Evolutionary conservation across 495 filamentous ascomycete species (phyloP), one percentile per base, ranked within the genome.

Genomic region (Aspergillus sparsus): DNA sequence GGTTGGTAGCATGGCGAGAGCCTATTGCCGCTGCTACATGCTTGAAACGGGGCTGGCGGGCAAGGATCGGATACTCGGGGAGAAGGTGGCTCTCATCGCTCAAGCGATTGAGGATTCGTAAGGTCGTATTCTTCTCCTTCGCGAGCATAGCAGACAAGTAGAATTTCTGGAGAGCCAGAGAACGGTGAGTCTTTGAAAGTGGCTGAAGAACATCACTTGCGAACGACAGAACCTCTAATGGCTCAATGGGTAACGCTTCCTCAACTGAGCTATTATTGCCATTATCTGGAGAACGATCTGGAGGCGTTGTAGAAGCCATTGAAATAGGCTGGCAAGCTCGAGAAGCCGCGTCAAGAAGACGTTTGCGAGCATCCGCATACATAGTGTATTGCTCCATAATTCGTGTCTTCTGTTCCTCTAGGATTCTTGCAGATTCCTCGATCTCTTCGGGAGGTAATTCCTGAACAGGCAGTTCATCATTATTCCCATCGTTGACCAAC

Each of bases 51-150:
- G 73, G 65, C 55, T 80, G 78, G 12, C 68, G 71, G 15, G 75
- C 71, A 1, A 80, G 75, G 46, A 84, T 68, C 1, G 87, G 85
- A 55, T 88, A 84, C 41, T 81, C 77, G 0, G 83, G 85, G 2
- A 90, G 79, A 5, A 91, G 77, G 55, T 89, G 86, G 63, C 86
- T 89, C 61, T 91, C 88, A 36, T 90, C 84, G 11, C 79, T 77
- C 1, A 90, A 71, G 35, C 84, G 86, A 50, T 83, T 80, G 10
- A 90, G 71, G 0, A 71, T 68, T 55, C 84, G 81, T 41, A 80
- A 75, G 8, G 80, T 79, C 2, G 57, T 85, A 16, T 80, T 78
- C 53, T 85, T 79, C 56, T 89, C 85, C 62, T 82, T 85, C 3
- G 79, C 68, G 13, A 91, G 74, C 32, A 80, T 67, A 9, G 74